Base-by-base conservation (phyloP, 768 basidiomycete genomes). In the Suillus paluster region DNA sequence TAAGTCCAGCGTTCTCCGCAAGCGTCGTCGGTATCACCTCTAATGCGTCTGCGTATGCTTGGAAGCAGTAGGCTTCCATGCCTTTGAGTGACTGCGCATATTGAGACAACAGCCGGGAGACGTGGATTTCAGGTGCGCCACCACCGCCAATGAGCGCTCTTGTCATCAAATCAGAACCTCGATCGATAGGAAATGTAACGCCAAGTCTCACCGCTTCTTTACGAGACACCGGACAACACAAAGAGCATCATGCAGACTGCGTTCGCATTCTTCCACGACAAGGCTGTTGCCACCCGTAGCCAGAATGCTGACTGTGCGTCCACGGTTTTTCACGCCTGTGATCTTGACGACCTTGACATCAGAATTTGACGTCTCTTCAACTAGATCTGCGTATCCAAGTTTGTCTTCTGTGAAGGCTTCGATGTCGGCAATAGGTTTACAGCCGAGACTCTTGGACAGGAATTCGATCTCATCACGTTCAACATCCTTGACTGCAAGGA, bases 401-500 rank as follows among this genome's bases (percentile, higher is more conserved):
- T 99, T 99, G 79, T 99, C 97, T 75, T 96, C 95, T 23, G 94
- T 92, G 79, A 99, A 99, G 34, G 91, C 92, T 59, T 99, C 97
- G 63, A 99, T 96, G 71, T 99, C 97, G 10, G 97, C 94, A 54
- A 99, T 85, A 10, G 97, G 97, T 73, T 95, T 97, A 82, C 91
- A 95, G 21, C 94, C 96, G 27, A 98, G 81, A 67, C 94, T 94
- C 77, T 97, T 96, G 21, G 92, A 89, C 63, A 99, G 85, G 79
- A 99, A 99, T 67, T 97, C 93, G 63, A 99, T 98, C 74, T 99
- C 97, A 73, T 99, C 97, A 61, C 97, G 92, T 73, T 99, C 97
- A 41, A 99, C 89, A 70, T 99, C 97, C 78, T 98, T 98, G 67
- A 99, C 89, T 61, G 91, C 96, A 46, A 98, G 84, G 72, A 99